Percentiles rank a stretch among this genome's conserved stretches.
phyloP scores from a whole-genome alignment of 768 basidiomycete genomes.

The Termitomyces sp. region DNA sequence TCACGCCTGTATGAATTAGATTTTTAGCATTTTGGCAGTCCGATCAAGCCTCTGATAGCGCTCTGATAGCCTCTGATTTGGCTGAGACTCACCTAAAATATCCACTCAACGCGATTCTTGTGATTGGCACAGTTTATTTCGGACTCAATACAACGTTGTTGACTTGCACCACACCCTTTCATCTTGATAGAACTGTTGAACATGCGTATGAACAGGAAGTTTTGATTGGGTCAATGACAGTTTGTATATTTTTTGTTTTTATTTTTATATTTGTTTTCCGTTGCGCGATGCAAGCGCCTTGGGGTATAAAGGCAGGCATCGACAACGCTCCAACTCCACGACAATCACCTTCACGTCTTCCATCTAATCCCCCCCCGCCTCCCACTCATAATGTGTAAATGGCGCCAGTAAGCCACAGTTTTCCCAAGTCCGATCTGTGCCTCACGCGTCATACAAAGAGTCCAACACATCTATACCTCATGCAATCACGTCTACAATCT shows the following conservation, averaged over 20 bases:
- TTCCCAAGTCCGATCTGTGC: slow-evolving; percentile 12
- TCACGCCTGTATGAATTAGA: slow-evolving; percentile 15
- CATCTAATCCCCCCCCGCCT: slow-evolving; percentile 18
- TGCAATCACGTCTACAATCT: slow-evolving; percentile 56
- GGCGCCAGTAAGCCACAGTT: slow-evolving; percentile 56
- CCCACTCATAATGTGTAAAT: slow-evolving; percentile 59
- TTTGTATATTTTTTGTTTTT: slow-evolving; percentile 13
- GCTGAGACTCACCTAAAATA: slow-evolving; percentile 15
- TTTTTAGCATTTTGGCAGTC: slow-evolving; percentile 21
- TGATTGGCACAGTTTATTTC: slow-evolving; percentile 17
- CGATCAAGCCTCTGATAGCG: slow-evolving; percentile 8
- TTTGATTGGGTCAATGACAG: slow-evolving; percentile 13
- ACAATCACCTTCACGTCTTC: slow-evolving; percentile 17
- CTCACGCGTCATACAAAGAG: slow-evolving; percentile 39
- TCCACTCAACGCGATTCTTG: slow-evolving; percentile 1
- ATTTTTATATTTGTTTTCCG: slow-evolving; percentile 14
- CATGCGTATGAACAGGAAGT: no score
- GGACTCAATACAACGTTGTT: slow-evolving; percentile 17
- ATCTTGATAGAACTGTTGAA: slow-evolving; percentile 21
- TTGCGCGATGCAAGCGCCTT: neutral
- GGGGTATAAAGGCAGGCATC: slow-evolving; percentile 14
- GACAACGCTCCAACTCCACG: slow-evolving; percentile 10
- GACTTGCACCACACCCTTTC: slow-evolving; percentile 12
- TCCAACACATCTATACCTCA: slow-evolving; percentile 57
- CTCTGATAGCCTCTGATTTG: slow-evolving; percentile 9